These are phyloP conservation scores for Fusarium algeriense DNA, from an alignment of 2,329 filamentous ascomycete genomes.

Conservation along the genomic window DNA sequence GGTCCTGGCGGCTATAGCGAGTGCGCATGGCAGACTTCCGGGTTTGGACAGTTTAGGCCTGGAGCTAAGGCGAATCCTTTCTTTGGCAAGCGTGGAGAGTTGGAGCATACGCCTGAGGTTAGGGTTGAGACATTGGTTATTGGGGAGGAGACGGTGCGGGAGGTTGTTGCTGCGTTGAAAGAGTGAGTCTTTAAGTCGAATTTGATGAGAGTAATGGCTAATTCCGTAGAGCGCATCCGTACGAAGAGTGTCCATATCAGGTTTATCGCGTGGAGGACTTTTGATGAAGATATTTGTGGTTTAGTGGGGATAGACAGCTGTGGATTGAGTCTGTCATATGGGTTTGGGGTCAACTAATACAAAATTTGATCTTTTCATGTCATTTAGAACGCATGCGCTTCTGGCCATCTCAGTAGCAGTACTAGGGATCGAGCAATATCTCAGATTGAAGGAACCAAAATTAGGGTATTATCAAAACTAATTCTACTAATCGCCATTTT, in stretches of 20 bases:
- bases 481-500: not conserved
- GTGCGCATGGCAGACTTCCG: slow-evolving; percentile 63
- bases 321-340: not conserved
- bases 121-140: slow-evolving; percentile 73
- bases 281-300: not conserved
- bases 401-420: not conserved
- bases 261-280: slow-evolving; percentile 45
- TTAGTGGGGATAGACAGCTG: not conserved
- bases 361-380: not conserved
- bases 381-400: too few species aligned
- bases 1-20: slow-evolving; percentile 66
- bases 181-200: slow-evolving; percentile 57
- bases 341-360: not conserved
- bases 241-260: slow-evolving; percentile 46
- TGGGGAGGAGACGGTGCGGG: slow-evolving; percentile 67
- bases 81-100: slow-evolving; percentile 67
- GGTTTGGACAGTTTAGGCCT: slow-evolving; percentile 75
- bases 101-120: slow-evolving; percentile 71
- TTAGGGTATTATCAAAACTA: slow-evolving; percentile 21
- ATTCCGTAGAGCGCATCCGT: slow-evolving; percentile 47
- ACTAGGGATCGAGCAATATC: not conserved
- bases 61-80: slow-evolving; percentile 71
- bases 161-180: slow-evolving; percentile 74
- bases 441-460: not conserved
- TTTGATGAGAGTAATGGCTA: not conserved